These are phyloP conservation scores for Flaveria sonorensis DNA, from an alignment of 129 eudicot species.

Conservation along the genomic window DNA sequence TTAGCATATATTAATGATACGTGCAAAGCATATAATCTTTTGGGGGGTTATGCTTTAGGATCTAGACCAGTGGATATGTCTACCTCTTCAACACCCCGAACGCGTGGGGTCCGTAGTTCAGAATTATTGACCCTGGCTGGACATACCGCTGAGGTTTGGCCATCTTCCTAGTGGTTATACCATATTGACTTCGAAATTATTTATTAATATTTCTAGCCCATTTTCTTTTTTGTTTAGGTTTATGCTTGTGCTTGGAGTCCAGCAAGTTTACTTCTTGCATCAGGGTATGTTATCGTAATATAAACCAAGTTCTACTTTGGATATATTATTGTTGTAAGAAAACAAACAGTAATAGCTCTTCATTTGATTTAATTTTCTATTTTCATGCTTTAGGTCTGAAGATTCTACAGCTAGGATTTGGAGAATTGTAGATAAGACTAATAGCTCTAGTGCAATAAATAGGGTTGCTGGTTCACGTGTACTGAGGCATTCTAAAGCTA, in stretches of 20 bases:
- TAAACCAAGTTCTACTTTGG: background rate
- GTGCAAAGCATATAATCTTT: slow-evolving; percentile 19
- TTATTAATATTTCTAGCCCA: slow-evolving; percentile 3
- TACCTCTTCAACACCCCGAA: slow-evolving; percentile 26
- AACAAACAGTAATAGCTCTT: background rate
- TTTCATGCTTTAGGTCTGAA: slow-evolving; percentile 43
- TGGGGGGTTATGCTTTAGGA: slow-evolving; percentile 33
- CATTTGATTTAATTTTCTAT: background rate
- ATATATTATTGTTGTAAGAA: slow-evolving; percentile 5
- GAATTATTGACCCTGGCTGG: slow-evolving; percentile 57
- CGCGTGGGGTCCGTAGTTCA: slow-evolving; percentile 38
- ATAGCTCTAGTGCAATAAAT: slow-evolving; percentile 15
- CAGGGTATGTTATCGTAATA: slow-evolving; percentile 46
- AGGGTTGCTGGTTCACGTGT: slow-evolving; percentile 31
- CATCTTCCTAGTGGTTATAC: slow-evolving; percentile 2
- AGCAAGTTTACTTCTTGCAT: slow-evolving; percentile 56
- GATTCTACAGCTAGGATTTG: slow-evolving; percentile 75
- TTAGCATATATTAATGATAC: slow-evolving; percentile 16
- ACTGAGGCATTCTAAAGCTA: slow-evolving; percentile 46
- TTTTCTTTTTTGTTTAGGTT: slow-evolving; percentile 38
- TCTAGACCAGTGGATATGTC: slow-evolving; percentile 43
- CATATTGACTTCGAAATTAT: slow-evolving; percentile 9
- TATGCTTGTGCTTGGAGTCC: slow-evolving; percentile 73
- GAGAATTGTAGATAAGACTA: slow-evolving; percentile 37
- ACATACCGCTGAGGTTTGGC: slow-evolving; percentile 60